Evolutionary conservation across 2,329 filamentous ascomycete genomes (phyloP).

Genomic region (Sphaerostilbella broomeana): DNA sequence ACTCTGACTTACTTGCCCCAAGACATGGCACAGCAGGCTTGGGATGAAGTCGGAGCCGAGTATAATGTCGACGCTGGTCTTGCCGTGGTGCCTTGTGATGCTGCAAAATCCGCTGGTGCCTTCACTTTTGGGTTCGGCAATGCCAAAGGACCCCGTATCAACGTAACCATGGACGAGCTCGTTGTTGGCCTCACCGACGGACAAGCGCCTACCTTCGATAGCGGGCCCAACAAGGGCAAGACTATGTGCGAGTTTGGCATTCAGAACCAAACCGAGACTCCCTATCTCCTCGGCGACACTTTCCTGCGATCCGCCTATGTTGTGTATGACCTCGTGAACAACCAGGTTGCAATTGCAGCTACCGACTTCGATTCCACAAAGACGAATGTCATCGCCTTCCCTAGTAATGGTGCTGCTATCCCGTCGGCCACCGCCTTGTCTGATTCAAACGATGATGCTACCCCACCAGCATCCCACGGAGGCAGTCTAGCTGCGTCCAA

Average conservation of each 20-base stretch:
- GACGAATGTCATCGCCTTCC: conserved; percentile 44
- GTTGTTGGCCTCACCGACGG: conserved; percentile 39
- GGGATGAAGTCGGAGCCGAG: conserved; percentile 48
- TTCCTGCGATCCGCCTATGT: conserved; percentile 56
- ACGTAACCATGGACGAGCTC: conserved; percentile 49
- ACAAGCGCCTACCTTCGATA: conserved; percentile 28
- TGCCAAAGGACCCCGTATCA: conserved; percentile 41
- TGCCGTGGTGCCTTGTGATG: conserved; percentile 45
- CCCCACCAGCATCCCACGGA: conserved; percentile 15
- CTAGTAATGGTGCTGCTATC: conserved; percentile 42
- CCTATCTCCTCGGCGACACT: conserved; percentile 49
- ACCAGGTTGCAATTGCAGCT: conserved; percentile 47
- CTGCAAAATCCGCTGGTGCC: conserved; percentile 37
- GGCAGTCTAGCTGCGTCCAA: conserved; percentile 24
- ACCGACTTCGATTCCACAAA: conserved; percentile 50
- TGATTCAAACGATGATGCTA: conserved; percentile 23
- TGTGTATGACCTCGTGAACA: conserved; percentile 53
- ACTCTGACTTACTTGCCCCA: conserved; percentile 64
- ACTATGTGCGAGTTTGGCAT: conserved; percentile 51
- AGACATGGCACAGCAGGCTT: conserved; percentile 47
- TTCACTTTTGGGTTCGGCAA: conserved; percentile 51
- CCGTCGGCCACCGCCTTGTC: conserved; percentile 42
- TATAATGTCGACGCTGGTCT: conserved; percentile 32
- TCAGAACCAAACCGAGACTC: conserved; percentile 37
- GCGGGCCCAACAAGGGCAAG: conserved; percentile 38